Conservation (phyloP, 2,329 filamentous ascomycete species). For the Botryotinia convoluta region DNA sequence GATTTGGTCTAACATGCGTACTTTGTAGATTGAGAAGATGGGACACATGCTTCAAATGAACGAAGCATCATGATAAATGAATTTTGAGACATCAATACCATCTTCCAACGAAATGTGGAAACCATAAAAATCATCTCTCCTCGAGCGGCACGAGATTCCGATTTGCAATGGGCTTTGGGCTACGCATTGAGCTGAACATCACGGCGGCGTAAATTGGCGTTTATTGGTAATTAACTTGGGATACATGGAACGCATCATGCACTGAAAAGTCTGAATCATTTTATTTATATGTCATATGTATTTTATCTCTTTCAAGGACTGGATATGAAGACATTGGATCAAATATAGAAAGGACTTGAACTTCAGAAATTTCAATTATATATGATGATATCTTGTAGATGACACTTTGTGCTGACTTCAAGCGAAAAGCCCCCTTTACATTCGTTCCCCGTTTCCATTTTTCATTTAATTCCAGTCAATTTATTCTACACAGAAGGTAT, state of each 20-base stretch:
- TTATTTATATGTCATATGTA: constrained; percentile 3
- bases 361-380: not conserved
- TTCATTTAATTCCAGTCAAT: not conserved
- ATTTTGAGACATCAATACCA: not conserved
- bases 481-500: not conserved
- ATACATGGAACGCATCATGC: constrained; percentile 14
- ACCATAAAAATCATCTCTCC: not conserved
- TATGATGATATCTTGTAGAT: not conserved
- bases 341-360: not conserved
- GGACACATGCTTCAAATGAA: constrained; percentile 70
- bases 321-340: not conserved
- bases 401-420: not conserved
- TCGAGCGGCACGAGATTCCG: not conserved
- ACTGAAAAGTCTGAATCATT: not conserved
- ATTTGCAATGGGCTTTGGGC: not conserved
- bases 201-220: not conserved
- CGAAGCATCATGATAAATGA: constrained; percentile 25
- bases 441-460: not conserved
- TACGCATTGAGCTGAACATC: not conserved
- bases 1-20: constrained; percentile 14
- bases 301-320: not conserved
- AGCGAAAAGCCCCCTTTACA: not conserved
- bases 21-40: constrained; percentile 77
- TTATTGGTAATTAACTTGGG: not conserved
- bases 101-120: not conserved